These are phyloP conservation scores for Aspergillus brasiliensis DNA, from an alignment of 2,329 filamentous ascomycete genomes.

Conservation along the genomic window DNA sequence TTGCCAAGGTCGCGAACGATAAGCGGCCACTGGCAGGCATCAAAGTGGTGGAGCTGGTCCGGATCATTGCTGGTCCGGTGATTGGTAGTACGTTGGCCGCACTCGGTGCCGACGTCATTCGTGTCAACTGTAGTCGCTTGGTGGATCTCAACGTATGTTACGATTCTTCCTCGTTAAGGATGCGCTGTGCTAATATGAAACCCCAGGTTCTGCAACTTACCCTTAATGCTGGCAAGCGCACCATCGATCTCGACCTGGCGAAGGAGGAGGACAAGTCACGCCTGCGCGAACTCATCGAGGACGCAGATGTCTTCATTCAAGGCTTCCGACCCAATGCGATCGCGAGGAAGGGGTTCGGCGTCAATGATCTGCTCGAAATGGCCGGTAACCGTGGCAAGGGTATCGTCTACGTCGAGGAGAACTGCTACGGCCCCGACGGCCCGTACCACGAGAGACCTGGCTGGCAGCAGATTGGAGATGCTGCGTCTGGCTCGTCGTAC, in stretches of 20 bases:
- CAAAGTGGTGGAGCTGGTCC: not conserved
- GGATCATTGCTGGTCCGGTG: not conserved
- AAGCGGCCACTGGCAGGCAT: not conserved
- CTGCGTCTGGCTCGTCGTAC: constrained; percentile 42
- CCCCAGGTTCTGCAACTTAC: constrained; percentile 25
- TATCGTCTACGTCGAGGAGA: constrained; percentile 53
- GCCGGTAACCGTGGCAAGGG: constrained; percentile 46
- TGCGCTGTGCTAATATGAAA: not conserved
- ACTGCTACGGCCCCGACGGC: constrained; percentile 55
- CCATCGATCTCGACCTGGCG: constrained; percentile 49
- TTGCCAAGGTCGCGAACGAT: not conserved
- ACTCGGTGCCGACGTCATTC: not conserved
- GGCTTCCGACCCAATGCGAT: constrained; percentile 54
- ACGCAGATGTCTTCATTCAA: constrained; percentile 58
- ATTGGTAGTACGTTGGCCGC: not conserved
- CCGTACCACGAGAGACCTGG: constrained; percentile 50
- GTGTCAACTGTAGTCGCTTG: not conserved
- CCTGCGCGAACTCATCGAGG: constrained; percentile 47
- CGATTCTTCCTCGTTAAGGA: not conserved
- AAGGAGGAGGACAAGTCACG: constrained; percentile 43
- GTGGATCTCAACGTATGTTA: not conserved
- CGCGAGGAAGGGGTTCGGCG: constrained; percentile 30
- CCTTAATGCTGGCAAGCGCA: constrained; percentile 28
- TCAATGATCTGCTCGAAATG: constrained; percentile 44
- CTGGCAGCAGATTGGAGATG: constrained; percentile 57